phyloP scores from a whole-genome alignment of 306 rosid genomes.

The Cyamopsis tetragonoloba region DNA sequence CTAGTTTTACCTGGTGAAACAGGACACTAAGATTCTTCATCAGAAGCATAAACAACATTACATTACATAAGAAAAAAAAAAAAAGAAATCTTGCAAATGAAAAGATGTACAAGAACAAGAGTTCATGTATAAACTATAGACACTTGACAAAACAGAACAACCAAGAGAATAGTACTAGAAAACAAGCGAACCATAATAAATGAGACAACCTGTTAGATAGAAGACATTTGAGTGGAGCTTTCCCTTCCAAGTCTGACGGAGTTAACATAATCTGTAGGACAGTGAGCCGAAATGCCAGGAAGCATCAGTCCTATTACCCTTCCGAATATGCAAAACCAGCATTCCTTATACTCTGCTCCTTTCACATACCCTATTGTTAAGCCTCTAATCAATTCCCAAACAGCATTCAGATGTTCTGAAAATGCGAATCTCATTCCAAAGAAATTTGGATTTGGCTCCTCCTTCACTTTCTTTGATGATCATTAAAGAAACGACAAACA shows the following conservation, averaged over 20 bases:
- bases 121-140: neutral
- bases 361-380: conserved; percentile 46
- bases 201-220: conserved; percentile 13
- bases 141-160: conserved; percentile 15
- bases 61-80: no score
- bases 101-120: conserved; percentile 2
- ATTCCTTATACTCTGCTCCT: conserved; percentile 65
- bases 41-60: neutral
- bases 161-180: neutral
- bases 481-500: conserved; percentile 3
- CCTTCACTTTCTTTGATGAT: conserved; percentile 41
- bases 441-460: conserved; percentile 74
- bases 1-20: conserved; percentile 10
- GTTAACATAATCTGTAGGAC: conserved; percentile 53
- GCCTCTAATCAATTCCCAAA: conserved; percentile 69
- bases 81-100: neutral
- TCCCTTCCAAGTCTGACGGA: conserved; percentile 58
- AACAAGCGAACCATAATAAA: conserved; percentile 7
- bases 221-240: conserved; percentile 34
- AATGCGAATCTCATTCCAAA: conserved; percentile 44
- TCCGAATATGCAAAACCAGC: conserved; percentile 49
- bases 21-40: conserved; percentile 7
- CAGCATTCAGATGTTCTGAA: conserved; percentile 51
- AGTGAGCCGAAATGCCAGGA: conserved; percentile 72
- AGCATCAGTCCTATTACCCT: conserved; percentile 55